These are phyloP conservation scores for Gyromitra esculenta DNA, from an alignment of 2,329 filamentous ascomycete genomes.

Conservation along the genomic window DNA sequence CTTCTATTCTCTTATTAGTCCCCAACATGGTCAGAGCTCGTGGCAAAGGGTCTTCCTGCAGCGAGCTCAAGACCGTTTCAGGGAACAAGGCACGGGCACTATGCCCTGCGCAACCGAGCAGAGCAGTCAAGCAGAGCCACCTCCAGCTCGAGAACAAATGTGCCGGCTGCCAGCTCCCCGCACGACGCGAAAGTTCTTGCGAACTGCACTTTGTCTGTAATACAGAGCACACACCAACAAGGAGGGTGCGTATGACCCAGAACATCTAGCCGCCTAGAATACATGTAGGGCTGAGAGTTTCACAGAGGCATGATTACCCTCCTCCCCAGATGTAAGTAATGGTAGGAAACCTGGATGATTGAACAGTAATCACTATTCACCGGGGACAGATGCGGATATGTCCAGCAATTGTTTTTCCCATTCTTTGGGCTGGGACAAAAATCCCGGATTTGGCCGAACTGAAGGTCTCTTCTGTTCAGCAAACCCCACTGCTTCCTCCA, in stretches of 20 bases:
- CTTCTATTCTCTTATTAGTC: slow-evolving; percentile 33
- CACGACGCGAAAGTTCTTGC: slow-evolving; percentile 18
- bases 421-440: slow-evolving; percentile 15
- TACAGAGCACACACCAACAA: slow-evolving; percentile 23
- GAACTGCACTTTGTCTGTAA: slow-evolving; percentile 36
- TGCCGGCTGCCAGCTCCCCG: slow-evolving; percentile 15
- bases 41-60: slow-evolving; percentile 11
- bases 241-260: slow-evolving; percentile 4
- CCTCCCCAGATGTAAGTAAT: slow-evolving; percentile 7
- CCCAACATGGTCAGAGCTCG: slow-evolving; percentile 26
- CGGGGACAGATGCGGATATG: slow-evolving; percentile 12
- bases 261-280: slow-evolving; percentile 19
- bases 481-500: slow-evolving; percentile 15
- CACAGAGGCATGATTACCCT: slow-evolving; percentile 14
- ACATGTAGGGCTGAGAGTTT: slow-evolving; percentile 43
- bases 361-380: slow-evolving; percentile 30
- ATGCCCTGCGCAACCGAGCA: slow-evolving; percentile 8
- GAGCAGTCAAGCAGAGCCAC: neutral
- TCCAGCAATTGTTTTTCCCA: slow-evolving; percentile 7
- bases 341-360: slow-evolving; percentile 1
- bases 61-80: slow-evolving; percentile 5
- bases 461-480: neutral
- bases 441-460: slow-evolving; percentile 20
- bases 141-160: slow-evolving; percentile 11
- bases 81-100: slow-evolving; percentile 13